Evolutionary conservation across 345 rosid genomes (phyloP), one percentile per base, ranked within the genome.

Genomic region (Eucalyptus urophylla): DNA sequence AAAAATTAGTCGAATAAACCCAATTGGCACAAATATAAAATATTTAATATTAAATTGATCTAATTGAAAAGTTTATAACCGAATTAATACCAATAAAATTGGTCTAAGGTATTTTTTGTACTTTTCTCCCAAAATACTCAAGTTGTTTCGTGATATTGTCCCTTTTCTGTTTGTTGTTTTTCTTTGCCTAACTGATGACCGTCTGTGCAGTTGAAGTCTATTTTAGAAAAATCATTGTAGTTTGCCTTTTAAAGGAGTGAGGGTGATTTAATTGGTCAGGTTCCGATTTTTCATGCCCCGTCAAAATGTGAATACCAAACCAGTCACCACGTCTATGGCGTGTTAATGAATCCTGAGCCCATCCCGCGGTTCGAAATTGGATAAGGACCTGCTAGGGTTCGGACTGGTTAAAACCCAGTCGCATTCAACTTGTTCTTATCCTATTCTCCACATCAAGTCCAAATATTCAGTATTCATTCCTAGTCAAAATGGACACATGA

Each of bases 1-100:
- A 8, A 54, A 54, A 54, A 8, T 21, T 22, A 0, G 0, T 54
- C 4, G 2, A 0, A 51, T 51, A 17, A 0, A 51, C 0, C 4
- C 9, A 51, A 17, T 51, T 51, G 4, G 22, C 56, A 22, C 5
- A 54, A 4, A 8, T 22, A 3, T 56, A 56, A 56, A 56, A 21
- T 56, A 0, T 56, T 56, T 56, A 56, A 3, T 9, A 24, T 25
- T 56, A 24, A 56, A 56, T 56, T 56, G 14, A 0, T 22, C 1
- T 4, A 24, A 56, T 56, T 56, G 3, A 22, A 56, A 2, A 5
- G 0, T 24, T 9, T 10, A 56, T 24, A 11, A 10, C 6, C 1
- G 0, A 24, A 24, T 11, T 24, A 0, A 22, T 56, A 56, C 6
- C 0, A 56, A 56, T 56, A 0, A 0, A 56, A 24, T 56, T 4